Percentiles rank a stretch among this genome's conserved stretches.
phyloP scores from a whole-genome alignment of 345 rosid genomes.

The Gossypium herbaceum region DNA sequence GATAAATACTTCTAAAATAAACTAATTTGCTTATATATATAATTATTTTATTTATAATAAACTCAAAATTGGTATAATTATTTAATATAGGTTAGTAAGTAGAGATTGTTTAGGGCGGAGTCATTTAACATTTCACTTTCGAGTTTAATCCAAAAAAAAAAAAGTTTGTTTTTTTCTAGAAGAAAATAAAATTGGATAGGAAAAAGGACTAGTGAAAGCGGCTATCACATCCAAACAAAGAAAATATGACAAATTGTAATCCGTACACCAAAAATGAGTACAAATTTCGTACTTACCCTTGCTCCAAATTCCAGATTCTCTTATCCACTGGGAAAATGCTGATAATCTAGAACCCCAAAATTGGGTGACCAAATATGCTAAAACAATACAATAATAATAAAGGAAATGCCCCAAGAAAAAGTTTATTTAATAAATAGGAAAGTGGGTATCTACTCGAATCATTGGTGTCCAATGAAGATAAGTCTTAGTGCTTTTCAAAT shows the following conservation, averaged over 20 bases:
- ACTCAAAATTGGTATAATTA: too few relatives aligned
- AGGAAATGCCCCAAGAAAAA: background rate
- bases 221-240: background rate
- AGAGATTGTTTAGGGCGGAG: too few relatives aligned
- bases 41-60: too few relatives aligned
- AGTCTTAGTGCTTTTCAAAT: constrained; percentile 4
- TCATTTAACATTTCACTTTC: too few relatives aligned
- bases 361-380: background rate
- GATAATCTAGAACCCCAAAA: constrained; percentile 15
- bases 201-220: background rate
- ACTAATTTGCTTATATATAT: too few relatives aligned
- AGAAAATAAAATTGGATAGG: background rate
- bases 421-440: background rate
- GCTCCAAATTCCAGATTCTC: constrained; percentile 20
- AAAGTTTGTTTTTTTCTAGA: too few relatives aligned
- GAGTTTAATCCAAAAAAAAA: too few relatives aligned
- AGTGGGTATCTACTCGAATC: constrained; percentile 24
- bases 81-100: too few relatives aligned
- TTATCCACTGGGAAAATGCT: constrained; percentile 16
- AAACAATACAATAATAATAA: background rate
- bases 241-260: background rate
- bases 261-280: background rate
- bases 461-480: constrained; percentile 23
- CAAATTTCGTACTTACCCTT: background rate
- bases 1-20: too few relatives aligned